phyloP scores from a whole-genome alignment of 768 basidiomycete species.

The Lentinula guzmanii region DNA sequence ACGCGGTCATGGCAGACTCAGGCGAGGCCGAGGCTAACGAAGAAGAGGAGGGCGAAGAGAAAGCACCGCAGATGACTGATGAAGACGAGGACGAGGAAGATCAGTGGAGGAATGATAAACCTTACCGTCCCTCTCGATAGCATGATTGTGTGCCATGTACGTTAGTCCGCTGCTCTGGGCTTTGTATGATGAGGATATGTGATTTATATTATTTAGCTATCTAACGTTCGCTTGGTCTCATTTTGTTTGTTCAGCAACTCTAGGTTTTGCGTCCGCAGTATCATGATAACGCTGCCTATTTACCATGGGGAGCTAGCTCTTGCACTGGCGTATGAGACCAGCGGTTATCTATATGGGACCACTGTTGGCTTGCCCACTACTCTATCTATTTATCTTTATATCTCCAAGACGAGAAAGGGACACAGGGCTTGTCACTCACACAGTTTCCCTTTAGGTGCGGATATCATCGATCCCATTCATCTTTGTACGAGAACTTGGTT shows the following conservation, averaged over 20 bases:
- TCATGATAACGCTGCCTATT: too few relatives aligned
- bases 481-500: too few relatives aligned
- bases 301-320: too few relatives aligned
- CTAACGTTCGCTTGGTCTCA: neutral
- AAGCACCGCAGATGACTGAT: slow-evolving; percentile 2
- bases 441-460: too few relatives aligned
- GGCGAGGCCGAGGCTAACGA: slow-evolving; percentile 26
- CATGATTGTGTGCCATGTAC: neutral
- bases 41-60: slow-evolving; percentile 15
- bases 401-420: too few relatives aligned
- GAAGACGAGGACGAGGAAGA: slow-evolving; percentile 3
- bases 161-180: neutral
- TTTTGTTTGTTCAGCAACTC: neutral
- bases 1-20: slow-evolving; percentile 16
- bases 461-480: too few relatives aligned
- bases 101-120: slow-evolving; percentile 3
- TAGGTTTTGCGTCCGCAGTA: neutral
- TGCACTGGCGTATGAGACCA: too few relatives aligned
- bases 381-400: too few relatives aligned
- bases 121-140: neutral
- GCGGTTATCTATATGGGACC: too few relatives aligned
- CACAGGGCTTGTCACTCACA: too few relatives aligned
- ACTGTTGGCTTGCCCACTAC: too few relatives aligned
- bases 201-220: slow-evolving; percentile 1
- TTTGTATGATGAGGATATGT: neutral